Evolutionary conservation across 768 basidiomycete species (phyloP).

Genomic region (Multifurca ochricompacta): DNA sequence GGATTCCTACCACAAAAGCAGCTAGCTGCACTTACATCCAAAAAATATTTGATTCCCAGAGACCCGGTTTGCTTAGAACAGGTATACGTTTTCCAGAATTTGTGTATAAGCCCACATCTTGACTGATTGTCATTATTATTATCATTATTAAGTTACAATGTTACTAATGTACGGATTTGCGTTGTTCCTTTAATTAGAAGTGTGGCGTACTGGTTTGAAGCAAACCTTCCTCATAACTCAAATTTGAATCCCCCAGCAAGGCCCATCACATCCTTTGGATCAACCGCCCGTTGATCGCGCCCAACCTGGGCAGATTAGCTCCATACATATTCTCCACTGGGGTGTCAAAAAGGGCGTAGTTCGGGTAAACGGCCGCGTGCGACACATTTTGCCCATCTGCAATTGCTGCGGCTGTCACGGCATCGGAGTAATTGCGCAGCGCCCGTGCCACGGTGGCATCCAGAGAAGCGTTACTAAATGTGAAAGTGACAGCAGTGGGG

Average conservation of each 20-base stretch:
- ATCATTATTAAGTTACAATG: no score
- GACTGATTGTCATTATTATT: no score
- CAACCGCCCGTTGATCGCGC: conserved; percentile 4
- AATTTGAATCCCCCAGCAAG: conserved; percentile 23
- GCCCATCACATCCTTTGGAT: conserved; percentile 23
- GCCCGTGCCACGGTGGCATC: conserved; percentile 38
- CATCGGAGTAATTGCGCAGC: conserved; percentile 18
- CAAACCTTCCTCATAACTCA: no score
- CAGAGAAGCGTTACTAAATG: conserved; percentile 18
- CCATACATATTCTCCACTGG: conserved; percentile 20
- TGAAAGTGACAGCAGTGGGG: background rate
- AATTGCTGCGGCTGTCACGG: conserved; percentile 1
- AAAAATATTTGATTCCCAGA: no score
- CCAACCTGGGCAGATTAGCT: conserved; percentile 12
- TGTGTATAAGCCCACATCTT: no score
- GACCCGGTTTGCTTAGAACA: no score
- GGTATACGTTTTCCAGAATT: no score
- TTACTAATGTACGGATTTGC: no score
- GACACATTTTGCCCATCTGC: conserved; percentile 21
- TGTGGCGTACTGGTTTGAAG: no score
- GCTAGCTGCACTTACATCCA: no score
- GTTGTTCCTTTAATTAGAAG: no score
- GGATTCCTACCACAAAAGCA: no score
- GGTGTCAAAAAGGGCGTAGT: conserved; percentile 17
- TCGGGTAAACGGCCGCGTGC: conserved; percentile 13